Base-by-base conservation (phyloP, 352 stramenopile genomes). In the Pythium sukuiense region DNA sequence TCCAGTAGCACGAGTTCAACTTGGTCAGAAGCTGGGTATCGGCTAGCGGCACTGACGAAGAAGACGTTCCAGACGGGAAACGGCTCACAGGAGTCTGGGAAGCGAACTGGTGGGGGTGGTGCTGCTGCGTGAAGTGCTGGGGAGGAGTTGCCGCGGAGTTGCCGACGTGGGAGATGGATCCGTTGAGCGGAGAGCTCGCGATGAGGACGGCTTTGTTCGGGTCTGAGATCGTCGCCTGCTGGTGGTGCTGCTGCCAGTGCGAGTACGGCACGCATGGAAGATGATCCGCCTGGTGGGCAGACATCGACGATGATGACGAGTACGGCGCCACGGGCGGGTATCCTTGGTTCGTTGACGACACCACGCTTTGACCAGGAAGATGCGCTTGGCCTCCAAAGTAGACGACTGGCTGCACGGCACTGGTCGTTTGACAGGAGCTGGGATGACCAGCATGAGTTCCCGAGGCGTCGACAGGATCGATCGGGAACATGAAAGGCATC, bases 1-100 rank as follows among this genome's bases (percentile, higher is more conserved):
- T 93, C 87, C 88, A 96, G 70, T 96, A 96, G 59, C 83, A 90
- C 55, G 79, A 64, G 67, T 84, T 92, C 39, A 92, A 65, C 7
- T 63, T 69, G 18, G 83, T 92, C 60, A 89, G 61, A 18, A 92
- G 69, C 30, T 79, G 70, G 39, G 89, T 76, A 35, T 74, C 43
- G 9, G 65, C 65, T 1, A 61, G 37, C 8, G 63, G 63, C 32
- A 46, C 12, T 12, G 35, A n/a, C 35, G 13, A 9, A 20, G 37
- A 20, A 13, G 37, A 2, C 16, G 52, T 7, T 6, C 6, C n/a
- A 7, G 49, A 13, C 14, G 16, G n/a, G 7, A 7, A 26, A 20
- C 13, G 20, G 20, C 7, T 7, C 27, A n/a, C 26, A 11, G 8
- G 9, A 6, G 27, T 39, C 27, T 55, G 20, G 49, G n/a, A n/a